These are phyloP conservation scores for Camillea tinctor DNA, from an alignment of 2,329 filamentous ascomycete genomes.

Conservation along the genomic window DNA sequence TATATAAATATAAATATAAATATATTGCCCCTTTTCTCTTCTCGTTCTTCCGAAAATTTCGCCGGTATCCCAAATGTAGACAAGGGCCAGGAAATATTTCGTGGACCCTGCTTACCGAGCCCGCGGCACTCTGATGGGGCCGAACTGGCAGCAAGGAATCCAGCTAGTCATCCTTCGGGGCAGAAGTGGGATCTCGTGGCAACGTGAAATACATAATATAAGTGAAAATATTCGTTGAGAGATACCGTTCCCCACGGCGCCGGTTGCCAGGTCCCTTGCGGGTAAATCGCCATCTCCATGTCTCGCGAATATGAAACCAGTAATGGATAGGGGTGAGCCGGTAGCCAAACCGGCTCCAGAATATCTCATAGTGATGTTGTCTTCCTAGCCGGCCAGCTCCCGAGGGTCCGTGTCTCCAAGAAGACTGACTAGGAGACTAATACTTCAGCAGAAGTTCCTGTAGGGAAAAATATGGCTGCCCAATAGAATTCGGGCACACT, in stretches of 20 bases:
- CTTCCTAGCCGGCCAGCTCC: background rate
- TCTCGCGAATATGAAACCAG: background rate
- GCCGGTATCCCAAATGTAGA: background rate
- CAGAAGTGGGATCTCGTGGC: background rate
- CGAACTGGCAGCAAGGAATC: conserved; percentile 13
- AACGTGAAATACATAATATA: background rate
- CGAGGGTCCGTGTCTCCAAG: background rate
- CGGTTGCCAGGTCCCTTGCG: background rate
- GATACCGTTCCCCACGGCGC: background rate
- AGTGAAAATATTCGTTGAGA: background rate
- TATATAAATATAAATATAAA: too few species aligned
- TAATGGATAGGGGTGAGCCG: background rate
- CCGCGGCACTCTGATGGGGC: conserved; percentile 13
- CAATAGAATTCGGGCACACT: too few species aligned
- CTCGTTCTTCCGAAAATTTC: background rate
- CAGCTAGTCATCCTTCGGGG: background rate
- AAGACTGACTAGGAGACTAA: background rate
- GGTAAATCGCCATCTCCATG: background rate
- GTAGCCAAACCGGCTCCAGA: background rate
- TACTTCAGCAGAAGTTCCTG: too few species aligned
- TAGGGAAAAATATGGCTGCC: too few species aligned
- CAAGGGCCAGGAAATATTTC: conserved; percentile 5
- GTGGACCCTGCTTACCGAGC: conserved; percentile 21
- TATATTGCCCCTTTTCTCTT: too few species aligned
- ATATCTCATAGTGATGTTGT: background rate